Base-by-base conservation (phyloP, 2,329 filamentous ascomycete genomes). In the Phaeoacremonium minimum region DNA sequence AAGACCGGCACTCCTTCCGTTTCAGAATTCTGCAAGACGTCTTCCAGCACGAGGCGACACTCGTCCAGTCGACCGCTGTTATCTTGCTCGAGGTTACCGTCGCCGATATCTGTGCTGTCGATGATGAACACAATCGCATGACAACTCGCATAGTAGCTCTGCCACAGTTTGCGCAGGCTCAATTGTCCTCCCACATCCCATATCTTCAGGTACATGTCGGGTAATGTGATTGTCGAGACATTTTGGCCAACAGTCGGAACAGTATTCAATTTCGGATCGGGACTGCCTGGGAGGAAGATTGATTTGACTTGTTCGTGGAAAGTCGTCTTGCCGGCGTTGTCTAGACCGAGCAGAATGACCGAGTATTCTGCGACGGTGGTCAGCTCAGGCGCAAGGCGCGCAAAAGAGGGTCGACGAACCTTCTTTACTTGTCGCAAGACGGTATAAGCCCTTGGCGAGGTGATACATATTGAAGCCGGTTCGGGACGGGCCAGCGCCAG, bases 51-150 rank as follows among this genome's bases (percentile, higher is more conserved):
- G 30, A 89, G 69, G 18, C 86, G 77, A 59, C 93, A 97, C 69
- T 98, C 93, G 31, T 90, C 87, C 30, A 97, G 63, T 3, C 91
- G 72, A 14, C 83, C 69, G 19, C 9, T 26, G 47, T 59, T 64
- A 46, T 71, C 66, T 47, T 56, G 52, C 33, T 70, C 69, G 20
- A 93, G 70, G 45, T 82, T 78, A 22, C 86, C 85, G 62, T 95
- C 85, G 52, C 90, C 88, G 37, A 97, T 83, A 58, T 98, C 93
- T 30, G 88, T 88, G 59, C 85, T 91, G 66, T 98, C 93, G 53
- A 98, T 88, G 42, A 98, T 89, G 64, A 97, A 98, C 45, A 98
- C 87, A 53, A 98, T 95, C 48, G 93, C 93, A 61, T 98, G 93
- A 54, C 89, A 95, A 60, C 80, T 87, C 34, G 81, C 74, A 70